Percentiles rank a stretch among this genome's conserved stretches.
phyloP scores from a whole-genome alignment of 2,329 filamentous ascomycete species.

The Cytospora paraplurivora region DNA sequence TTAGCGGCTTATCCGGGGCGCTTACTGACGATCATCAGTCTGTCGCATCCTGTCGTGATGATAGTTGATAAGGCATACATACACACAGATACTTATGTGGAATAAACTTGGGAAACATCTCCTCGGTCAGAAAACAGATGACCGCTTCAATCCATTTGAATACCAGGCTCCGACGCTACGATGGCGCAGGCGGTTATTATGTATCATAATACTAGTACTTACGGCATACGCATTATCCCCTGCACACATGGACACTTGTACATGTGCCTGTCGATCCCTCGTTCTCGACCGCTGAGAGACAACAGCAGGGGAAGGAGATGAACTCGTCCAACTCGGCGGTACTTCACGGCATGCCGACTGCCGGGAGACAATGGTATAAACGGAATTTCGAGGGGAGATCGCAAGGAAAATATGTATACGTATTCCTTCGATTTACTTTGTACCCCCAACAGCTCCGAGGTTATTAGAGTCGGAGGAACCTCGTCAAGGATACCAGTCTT shows the following conservation, averaged over 20 bases:
- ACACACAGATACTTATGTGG: background rate
- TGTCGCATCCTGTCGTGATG: background rate
- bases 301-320: constrained; percentile 4
- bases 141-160: background rate
- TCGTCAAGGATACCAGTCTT: too few species aligned
- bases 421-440: background rate
- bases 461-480: background rate
- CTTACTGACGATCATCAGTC: background rate
- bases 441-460: background rate
- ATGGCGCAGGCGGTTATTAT: constrained; percentile 2
- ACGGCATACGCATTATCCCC: constrained; percentile 3
- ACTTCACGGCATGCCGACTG: background rate
- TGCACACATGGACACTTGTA: constrained; percentile 11
- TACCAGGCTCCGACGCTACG: background rate
- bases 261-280: constrained; percentile 22
- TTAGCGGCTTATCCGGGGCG: constrained; percentile 9
- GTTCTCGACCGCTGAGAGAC: constrained; percentile 18
- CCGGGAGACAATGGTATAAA: background rate
- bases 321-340: background rate
- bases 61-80: background rate
- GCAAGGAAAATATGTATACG: background rate
- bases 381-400: background rate
- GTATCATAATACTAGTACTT: background rate
- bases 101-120: background rate
- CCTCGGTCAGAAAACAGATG: background rate